Evolutionary conservation across 768 basidiomycete genomes (phyloP).

Genomic region (Russula foetens): DNA sequence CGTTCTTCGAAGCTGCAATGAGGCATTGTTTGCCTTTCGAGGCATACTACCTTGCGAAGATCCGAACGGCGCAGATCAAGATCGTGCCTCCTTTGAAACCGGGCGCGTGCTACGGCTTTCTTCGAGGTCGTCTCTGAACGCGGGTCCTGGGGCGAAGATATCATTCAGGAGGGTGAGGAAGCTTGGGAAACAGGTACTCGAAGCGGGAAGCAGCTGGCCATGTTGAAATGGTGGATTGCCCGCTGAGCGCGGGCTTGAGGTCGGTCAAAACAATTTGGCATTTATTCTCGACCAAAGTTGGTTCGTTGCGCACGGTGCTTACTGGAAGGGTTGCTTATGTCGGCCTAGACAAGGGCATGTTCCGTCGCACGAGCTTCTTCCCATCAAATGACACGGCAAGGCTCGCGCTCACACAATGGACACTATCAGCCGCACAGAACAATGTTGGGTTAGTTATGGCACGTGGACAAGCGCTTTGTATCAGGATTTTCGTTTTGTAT

Average conservation of each 20-base stretch:
- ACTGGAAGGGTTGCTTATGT: neutral
- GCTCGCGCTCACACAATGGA: slow-evolving; percentile 88
- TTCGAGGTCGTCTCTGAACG: slow-evolving; percentile 89
- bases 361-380: slow-evolving; percentile 56
- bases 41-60: slow-evolving; percentile 85
- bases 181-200: slow-evolving; percentile 65
- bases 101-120: slow-evolving; percentile 83
- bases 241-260: slow-evolving; percentile 85
- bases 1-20: slow-evolving; percentile 78
- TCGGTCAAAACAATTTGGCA: slow-evolving; percentile 92
- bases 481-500: neutral
- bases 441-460: slow-evolving; percentile 63
- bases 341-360: slow-evolving; percentile 54
- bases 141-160: slow-evolving; percentile 79
- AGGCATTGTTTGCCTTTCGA: slow-evolving; percentile 90
- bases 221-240: slow-evolving; percentile 93
- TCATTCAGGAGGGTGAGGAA: slow-evolving; percentile 71
- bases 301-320: neutral
- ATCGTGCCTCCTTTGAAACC: slow-evolving; percentile 65
- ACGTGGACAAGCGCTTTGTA: neutral
- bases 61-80: slow-evolving; percentile 55
- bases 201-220: slow-evolving; percentile 70
- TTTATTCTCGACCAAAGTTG: slow-evolving; percentile 69
- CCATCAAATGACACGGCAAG: slow-evolving; percentile 77
- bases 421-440: slow-evolving; percentile 84